Conservation (phyloP, 2,329 filamentous ascomycete genomes). For the Fusarium graminum region DNA sequence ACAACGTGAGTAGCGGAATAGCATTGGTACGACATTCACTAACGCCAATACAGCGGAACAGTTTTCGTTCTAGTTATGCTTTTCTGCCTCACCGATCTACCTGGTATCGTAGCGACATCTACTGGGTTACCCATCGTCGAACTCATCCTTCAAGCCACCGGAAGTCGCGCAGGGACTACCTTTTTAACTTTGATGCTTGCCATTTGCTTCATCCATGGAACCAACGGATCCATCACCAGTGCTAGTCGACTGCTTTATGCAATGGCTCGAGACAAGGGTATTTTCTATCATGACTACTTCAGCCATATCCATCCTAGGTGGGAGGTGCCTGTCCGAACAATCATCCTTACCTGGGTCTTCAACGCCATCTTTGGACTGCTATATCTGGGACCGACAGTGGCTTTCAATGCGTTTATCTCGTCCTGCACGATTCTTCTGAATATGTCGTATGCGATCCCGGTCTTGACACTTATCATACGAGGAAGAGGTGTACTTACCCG, state of each 20-base stretch:
- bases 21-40: neutral
- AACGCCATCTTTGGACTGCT: slow-evolving; percentile 39
- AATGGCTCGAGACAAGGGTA: slow-evolving; percentile 41
- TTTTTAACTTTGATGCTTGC: slow-evolving; percentile 58
- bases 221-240: slow-evolving; percentile 59
- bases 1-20: slow-evolving; percentile 53
- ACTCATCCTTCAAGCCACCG: slow-evolving; percentile 59
- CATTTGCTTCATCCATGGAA: slow-evolving; percentile 62
- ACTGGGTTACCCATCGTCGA: slow-evolving; percentile 63
- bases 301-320: slow-evolving; percentile 32
- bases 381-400: slow-evolving; percentile 35
- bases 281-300: slow-evolving; percentile 28
- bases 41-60: slow-evolving; percentile 45
- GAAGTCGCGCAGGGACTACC: slow-evolving; percentile 56
- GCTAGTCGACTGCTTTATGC: slow-evolving; percentile 59
- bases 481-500: slow-evolving; percentile 11
- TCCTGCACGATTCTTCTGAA: slow-evolving; percentile 43
- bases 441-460: slow-evolving; percentile 37
- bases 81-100: slow-evolving; percentile 57
- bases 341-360: slow-evolving; percentile 32
- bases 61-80: slow-evolving; percentile 59
- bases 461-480: slow-evolving; percentile 28
- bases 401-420: slow-evolving; percentile 40
- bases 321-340: slow-evolving; percentile 32
- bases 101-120: slow-evolving; percentile 52